Evolutionary conservation across 1,284 basidiomycete species (phyloP).

Genomic region (Ganoderma resinaceum): DNA sequence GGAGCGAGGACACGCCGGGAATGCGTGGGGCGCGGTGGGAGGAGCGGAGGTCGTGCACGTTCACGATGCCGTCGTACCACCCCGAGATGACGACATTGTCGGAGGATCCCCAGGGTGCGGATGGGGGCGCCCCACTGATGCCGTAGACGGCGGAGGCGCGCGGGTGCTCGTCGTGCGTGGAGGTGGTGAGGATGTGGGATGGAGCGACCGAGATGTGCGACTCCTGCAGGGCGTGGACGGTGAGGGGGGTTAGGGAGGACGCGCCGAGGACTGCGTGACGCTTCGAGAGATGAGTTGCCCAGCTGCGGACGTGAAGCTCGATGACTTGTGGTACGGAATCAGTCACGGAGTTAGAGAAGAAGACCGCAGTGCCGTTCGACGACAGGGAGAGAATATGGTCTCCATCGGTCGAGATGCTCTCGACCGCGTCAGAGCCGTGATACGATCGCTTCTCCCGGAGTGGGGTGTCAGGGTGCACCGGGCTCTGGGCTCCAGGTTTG

Average conservation of each 20-base stretch:
- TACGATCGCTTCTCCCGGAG: slow-evolving; percentile 39
- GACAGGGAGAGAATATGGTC: slow-evolving; percentile 62
- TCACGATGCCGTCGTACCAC: slow-evolving; percentile 79
- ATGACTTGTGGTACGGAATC: slow-evolving; percentile 42
- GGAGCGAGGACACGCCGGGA: slow-evolving; percentile 26
- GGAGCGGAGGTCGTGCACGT: slow-evolving; percentile 74
- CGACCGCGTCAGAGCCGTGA: slow-evolving; percentile 54
- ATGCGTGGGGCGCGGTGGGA: slow-evolving; percentile 38
- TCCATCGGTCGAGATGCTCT: slow-evolving; percentile 57
- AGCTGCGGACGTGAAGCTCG: slow-evolving; percentile 59
- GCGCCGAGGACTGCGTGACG: slow-evolving; percentile 67
- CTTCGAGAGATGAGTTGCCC: slow-evolving; percentile 64
- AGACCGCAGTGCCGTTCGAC: slow-evolving; percentile 54
- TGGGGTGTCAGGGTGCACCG: slow-evolving; percentile 28
- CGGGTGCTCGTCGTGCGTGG: slow-evolving; percentile 35
- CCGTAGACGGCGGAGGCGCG: slow-evolving; percentile 72
- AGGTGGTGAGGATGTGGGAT: slow-evolving; percentile 52
- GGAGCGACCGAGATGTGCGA: slow-evolving; percentile 54
- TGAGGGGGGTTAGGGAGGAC: slow-evolving; percentile 63
- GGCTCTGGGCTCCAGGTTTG: slow-evolving; percentile 30
- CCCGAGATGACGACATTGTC: slow-evolving; percentile 78
- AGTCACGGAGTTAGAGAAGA: slow-evolving; percentile 43
- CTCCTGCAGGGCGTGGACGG: slow-evolving; percentile 58
- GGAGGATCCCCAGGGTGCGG: slow-evolving; percentile 69
- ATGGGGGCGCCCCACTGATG: slow-evolving; percentile 62